Evolutionary conservation across 1,284 basidiomycete species (phyloP).

Genomic region (Leccinum variabile): DNA sequence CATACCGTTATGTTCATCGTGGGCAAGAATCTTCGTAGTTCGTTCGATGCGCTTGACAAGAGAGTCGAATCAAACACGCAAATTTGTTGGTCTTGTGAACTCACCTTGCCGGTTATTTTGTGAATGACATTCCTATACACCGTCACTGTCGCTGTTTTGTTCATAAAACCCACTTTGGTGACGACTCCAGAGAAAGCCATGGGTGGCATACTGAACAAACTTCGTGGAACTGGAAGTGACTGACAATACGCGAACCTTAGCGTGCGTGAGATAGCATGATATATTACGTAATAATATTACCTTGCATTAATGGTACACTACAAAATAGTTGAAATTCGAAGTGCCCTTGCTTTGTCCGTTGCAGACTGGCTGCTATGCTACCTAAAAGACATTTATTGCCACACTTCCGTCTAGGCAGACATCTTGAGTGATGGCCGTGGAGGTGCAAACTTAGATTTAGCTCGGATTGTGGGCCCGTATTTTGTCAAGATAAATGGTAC

Average conservation of each 20-base stretch:
- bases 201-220: conserved; percentile 58
- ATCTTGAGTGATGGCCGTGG: conserved; percentile 16
- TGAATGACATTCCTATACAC: conserved; percentile 71
- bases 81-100: conserved; percentile 13
- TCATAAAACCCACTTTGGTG: conserved; percentile 76
- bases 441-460: conserved; percentile 45
- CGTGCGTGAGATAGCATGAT: too few species aligned
- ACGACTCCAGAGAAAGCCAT: conserved; percentile 71
- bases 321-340: too few species aligned
- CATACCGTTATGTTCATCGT: conserved; percentile 64
- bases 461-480: conserved; percentile 46
- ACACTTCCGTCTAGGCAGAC: conserved; percentile 13
- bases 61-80: conserved; percentile 9
- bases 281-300: not conserved
- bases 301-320: too few species aligned
- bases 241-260: not conserved
- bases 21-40: conserved; percentile 73
- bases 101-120: conserved; percentile 70
- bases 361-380: not conserved
- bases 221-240: not conserved
- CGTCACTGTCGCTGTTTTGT: conserved; percentile 78
- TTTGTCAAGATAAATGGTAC: conserved; percentile 53
- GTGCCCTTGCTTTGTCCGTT: too few species aligned
- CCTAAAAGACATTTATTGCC: not conserved
- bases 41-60: conserved; percentile 59